Conservation (phyloP, 352 stramenopile species). For the Blastocystis sp. region DNA sequence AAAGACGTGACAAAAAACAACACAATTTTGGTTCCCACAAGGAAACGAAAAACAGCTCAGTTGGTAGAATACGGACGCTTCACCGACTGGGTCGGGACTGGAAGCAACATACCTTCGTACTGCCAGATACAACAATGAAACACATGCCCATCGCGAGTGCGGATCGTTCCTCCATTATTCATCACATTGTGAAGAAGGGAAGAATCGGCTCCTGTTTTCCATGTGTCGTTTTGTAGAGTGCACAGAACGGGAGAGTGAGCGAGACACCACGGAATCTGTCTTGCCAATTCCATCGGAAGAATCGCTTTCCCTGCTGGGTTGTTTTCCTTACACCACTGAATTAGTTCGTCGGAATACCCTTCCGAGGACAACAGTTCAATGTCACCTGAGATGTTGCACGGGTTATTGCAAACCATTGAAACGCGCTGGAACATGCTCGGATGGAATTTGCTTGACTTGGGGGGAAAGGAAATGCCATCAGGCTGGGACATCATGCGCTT, state of each 20-base stretch:
- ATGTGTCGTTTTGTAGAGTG: not conserved
- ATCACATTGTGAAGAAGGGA: not conserved
- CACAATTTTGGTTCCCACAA: not conserved
- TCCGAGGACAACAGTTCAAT: not conserved
- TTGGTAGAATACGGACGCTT: not conserved
- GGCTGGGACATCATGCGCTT: not conserved
- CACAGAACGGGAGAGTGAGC: not conserved
- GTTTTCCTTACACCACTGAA: not conserved
- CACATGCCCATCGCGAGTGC: not conserved
- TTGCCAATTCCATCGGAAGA: not conserved
- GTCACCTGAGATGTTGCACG: not conserved
- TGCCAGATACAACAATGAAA: constrained; percentile 25
- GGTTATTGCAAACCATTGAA: not conserved
- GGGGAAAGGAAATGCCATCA: not conserved
- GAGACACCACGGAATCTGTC: not conserved
- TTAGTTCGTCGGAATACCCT: not conserved
- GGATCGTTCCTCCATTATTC: not conserved
- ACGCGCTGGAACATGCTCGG: not conserved
- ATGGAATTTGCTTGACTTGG: not conserved
- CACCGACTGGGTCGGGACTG: not conserved
- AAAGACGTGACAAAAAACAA: not conserved
- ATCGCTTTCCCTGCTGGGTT: not conserved
- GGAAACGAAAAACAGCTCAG: not conserved
- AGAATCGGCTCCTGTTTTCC: not conserved
- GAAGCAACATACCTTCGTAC: not conserved